phyloP scores from a whole-genome alignment of 2,329 filamentous ascomycete genomes.

The Fusarium miscanthi region DNA sequence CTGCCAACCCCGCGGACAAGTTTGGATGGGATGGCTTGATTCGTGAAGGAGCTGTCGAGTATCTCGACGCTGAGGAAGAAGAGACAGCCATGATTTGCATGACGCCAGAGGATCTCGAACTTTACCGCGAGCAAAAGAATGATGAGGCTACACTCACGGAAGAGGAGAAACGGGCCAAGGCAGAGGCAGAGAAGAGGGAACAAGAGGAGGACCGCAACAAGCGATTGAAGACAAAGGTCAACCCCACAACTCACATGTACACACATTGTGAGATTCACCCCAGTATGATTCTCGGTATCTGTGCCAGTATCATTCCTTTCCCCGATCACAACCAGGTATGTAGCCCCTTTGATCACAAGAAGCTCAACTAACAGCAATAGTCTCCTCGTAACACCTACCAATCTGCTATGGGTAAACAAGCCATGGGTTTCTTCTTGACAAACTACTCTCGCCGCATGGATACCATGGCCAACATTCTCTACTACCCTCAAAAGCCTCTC shows the following conservation, averaged over 20 bases:
- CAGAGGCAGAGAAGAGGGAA: slow-evolving; percentile 55
- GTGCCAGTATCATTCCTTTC: slow-evolving; percentile 99
- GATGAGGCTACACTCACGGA: slow-evolving; percentile 60
- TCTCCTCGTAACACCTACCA: slow-evolving; percentile 99
- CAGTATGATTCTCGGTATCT: slow-evolving; percentile 98
- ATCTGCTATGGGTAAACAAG: slow-evolving; percentile 99
- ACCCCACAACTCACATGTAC: slow-evolving; percentile 88
- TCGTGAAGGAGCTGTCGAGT: slow-evolving; percentile 88
- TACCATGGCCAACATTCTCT: slow-evolving; percentile 99
- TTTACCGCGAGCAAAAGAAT: slow-evolving; percentile 75
- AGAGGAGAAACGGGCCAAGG: slow-evolving; percentile 40
- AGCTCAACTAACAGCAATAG: slow-evolving; percentile 54
- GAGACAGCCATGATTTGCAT: slow-evolving; percentile 99
- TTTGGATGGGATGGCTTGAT: slow-evolving; percentile 93
- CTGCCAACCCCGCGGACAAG: slow-evolving; percentile 68
- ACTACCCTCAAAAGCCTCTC: slow-evolving; percentile 97
- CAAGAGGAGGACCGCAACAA: slow-evolving; percentile 76
- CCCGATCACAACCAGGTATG: slow-evolving; percentile 94
- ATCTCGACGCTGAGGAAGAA: slow-evolving; percentile 97
- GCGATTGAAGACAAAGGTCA: slow-evolving; percentile 88
- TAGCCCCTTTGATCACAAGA: neutral
- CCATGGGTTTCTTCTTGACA: slow-evolving; percentile 98
- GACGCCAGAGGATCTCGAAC: slow-evolving; percentile 94
- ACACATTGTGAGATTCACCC: slow-evolving; percentile 99
- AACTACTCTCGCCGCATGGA: slow-evolving; percentile 99